Conservation (phyloP, 192 early-diverging fungal species). For the Geranomyces michiganensis region DNA sequence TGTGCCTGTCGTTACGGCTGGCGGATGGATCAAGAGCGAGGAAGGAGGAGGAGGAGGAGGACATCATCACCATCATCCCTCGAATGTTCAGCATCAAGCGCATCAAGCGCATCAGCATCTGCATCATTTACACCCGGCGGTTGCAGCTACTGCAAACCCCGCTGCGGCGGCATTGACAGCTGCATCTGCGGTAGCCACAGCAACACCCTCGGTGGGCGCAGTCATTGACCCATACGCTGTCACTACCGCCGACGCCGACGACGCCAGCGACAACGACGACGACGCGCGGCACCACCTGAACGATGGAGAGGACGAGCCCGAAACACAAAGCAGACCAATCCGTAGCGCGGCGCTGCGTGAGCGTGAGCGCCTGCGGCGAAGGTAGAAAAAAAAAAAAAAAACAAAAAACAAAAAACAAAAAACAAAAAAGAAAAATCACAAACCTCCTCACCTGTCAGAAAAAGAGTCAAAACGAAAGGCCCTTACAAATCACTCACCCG, state of each 20-base stretch:
- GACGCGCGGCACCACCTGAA: not conserved
- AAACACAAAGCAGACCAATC: conserved; percentile 9
- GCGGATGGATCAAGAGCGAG: not conserved
- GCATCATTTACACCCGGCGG: not conserved
- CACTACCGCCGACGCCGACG: too few species aligned
- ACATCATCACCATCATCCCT: not conserved
- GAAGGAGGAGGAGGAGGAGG: too few species aligned
- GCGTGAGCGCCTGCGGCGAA: not conserved
- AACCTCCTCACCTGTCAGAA: too few species aligned
- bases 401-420: not conserved
- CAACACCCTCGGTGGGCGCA: not conserved
- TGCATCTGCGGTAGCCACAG: not conserved
- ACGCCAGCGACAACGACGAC: not conserved
- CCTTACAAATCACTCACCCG: not conserved
- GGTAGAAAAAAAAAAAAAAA: not conserved
- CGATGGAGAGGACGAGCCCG: conserved; percentile 10
- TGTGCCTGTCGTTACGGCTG: not conserved
- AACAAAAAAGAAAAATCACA: not conserved
- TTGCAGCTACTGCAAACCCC: not conserved
- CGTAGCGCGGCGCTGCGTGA: conserved; percentile 13
- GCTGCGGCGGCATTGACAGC: not conserved
- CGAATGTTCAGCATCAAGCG: not conserved
- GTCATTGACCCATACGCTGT: not conserved
- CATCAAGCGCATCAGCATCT: not conserved
- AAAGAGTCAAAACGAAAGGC: not conserved